Percentiles rank a stretch among this genome's conserved stretches.
Conservation (phyloP, 176 grass and related monocot genomes). For the Bothriochloa decipiens region DNA sequence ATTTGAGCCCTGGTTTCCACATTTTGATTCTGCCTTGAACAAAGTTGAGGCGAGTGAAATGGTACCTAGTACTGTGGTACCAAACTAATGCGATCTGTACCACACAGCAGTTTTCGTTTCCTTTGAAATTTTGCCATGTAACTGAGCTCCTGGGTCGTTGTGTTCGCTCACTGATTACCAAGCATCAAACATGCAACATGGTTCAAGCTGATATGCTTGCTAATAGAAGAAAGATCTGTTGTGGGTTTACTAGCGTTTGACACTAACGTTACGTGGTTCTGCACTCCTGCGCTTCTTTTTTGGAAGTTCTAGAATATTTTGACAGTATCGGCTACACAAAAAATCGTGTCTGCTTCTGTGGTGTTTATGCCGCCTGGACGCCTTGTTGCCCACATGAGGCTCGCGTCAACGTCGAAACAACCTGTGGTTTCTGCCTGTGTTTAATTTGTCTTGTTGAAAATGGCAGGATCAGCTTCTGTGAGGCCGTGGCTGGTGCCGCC, state of each 20-base stretch:
- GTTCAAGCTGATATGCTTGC: too few relatives aligned
- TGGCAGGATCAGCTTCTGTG: not conserved
- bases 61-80: not conserved
- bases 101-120: too few relatives aligned
- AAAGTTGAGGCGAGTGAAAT: not conserved
- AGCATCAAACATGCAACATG: not conserved
- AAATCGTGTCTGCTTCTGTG: not conserved
- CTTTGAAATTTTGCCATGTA: too few relatives aligned
- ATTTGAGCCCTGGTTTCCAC: too few relatives aligned
- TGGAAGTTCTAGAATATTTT: not conserved
- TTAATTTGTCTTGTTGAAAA: not conserved
- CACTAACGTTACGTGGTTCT: too few relatives aligned
- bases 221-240: too few relatives aligned
- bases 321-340: too few relatives aligned
- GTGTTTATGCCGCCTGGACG: not conserved
- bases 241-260: too few relatives aligned
- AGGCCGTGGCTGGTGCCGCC: not conserved
- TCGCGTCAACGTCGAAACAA: not conserved
- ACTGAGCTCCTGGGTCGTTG: not conserved
- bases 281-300: too few relatives aligned
- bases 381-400: not conserved
- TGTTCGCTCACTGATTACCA: not conserved
- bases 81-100: too few relatives aligned
- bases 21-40: not conserved
- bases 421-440: not conserved